Evolutionary conservation across 2,329 filamentous ascomycete species (phyloP), one percentile per base, ranked within the genome.

Genomic region (Botrytis aclada): DNA sequence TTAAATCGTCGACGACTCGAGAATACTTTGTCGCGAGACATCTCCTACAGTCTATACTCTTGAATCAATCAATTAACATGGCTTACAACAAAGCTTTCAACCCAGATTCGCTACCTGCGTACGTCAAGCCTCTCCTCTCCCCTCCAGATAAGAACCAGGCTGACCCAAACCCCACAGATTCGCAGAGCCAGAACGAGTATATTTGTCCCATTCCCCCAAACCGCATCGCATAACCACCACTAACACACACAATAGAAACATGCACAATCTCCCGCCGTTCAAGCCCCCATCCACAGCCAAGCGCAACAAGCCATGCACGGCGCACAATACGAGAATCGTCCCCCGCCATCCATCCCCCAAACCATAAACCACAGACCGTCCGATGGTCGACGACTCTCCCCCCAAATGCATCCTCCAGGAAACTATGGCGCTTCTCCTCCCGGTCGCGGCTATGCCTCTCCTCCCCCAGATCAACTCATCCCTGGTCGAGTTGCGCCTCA

Each of bases 81-180:
- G 95, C 95, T 72, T 98, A 98, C 87, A 97, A 97, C 84, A 90
- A 90, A 82, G 89, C 92, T 72, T 96, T 94, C 85, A 97, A 99
- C 83, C 95, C 95, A 47, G 95, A 99, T 85, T 93, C 94, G 81
- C 89, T 99, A 76, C 95, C 95, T 81, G 94, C 94, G 92, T 96
- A 87, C 84, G 91, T 83, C 70, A 61, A 65, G 20, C 60, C 54
- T 63, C 58, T 22, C 60, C 54, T 63, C 58, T 72, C 45, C 34
- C 73, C 74, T 54, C 45, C 16, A 47, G 70, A 22, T 32, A 54
- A 70, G 62, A 71, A 65, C 72, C 63, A 45, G 74, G 70, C 74
- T 77, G 71, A 74, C 56, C 63, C 34, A 14, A 39, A n/a, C 72
- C 70, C 73, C 64, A 70, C 77, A 87, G 85, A 77, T 87, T 87